Base-by-base conservation (phyloP, 1,139 yeast species). In the Arxiozyma heterogenica region DNA sequence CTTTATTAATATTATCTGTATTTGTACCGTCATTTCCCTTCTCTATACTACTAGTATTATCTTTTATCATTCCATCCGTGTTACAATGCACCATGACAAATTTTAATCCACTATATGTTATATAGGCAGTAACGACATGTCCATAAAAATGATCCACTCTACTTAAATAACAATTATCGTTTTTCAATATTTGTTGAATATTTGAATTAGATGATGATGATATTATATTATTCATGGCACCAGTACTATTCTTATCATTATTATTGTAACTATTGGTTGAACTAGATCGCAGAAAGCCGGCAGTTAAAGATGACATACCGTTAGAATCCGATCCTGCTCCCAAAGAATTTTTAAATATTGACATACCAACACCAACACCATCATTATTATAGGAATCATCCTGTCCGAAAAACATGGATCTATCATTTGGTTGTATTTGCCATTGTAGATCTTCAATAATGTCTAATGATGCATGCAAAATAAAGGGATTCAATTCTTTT, bases 361-460 rank as follows among this genome's bases (percentile, higher is more conserved):
- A 34, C 44, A 22, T 51, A 47, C 47, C 47, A 5, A 55, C 55
- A n/a, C 56, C 59, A n/a, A 52, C 52, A 30, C 54, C 45, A 12
- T 44, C 47, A 41, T 42, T 50, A 27, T 53, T 57, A 25, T 44
- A 17, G 41, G 53, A 49, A 20, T 57, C 59, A 18, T 23, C 47
- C 8, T 47, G 42, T 15, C 43, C 44, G 46, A 78, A 75, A 58
- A 44, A 17, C 47, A 49, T 23, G 34, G 42, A 17, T 42, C 52
- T 49, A 23, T 41, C 45, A 30, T 39, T 44, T 47, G 78, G 76
- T 58, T 77, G 80, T 17, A 81, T 75, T 50, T 81, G 78, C 95
- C 96, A 91, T 64, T 90, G 97, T 3, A 82, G 73, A 61, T 90
- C 96, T 61, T 93, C 97, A 1, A 94, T 83, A 22, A 93, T 75